Evolutionary conservation across 1,139 yeast species (phyloP).

Genomic region (Candida sanyaensis): DNA sequence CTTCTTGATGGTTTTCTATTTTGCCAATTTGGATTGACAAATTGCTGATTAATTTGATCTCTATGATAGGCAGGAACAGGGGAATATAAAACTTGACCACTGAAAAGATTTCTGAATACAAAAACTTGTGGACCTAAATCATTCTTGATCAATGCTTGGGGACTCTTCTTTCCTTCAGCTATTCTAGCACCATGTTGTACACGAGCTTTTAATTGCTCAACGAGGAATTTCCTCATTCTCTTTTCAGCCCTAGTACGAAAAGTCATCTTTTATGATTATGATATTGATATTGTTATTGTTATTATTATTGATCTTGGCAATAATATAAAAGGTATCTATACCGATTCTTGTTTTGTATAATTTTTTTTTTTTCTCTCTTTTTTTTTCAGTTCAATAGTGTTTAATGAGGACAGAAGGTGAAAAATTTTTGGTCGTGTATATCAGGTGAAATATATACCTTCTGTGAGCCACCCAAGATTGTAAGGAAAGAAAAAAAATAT

Average conservation of each 20-base stretch:
- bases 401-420: neutral
- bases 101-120: slow-evolving; percentile 79
- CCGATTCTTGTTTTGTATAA: neutral
- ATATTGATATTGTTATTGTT: too few relatives aligned
- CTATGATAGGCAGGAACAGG: slow-evolving; percentile 76
- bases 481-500: too few relatives aligned
- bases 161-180: slow-evolving; percentile 40
- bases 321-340: too few relatives aligned
- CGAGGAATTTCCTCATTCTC: slow-evolving; percentile 52
- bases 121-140: slow-evolving; percentile 78
- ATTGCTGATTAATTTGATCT: slow-evolving; percentile 72
- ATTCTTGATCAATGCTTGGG: slow-evolving; percentile 29
- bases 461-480: neutral
- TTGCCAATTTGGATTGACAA: slow-evolving; percentile 84
- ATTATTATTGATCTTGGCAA: too few relatives aligned
- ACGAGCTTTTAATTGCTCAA: slow-evolving; percentile 49
- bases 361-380: neutral
- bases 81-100: slow-evolving; percentile 88
- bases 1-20: slow-evolving; percentile 79
- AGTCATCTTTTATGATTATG: slow-evolving; percentile 29
- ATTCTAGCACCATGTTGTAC: slow-evolving; percentile 47
- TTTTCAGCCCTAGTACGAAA: slow-evolving; percentile 50
- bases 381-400: neutral
- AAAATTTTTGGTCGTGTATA: slow-evolving; percentile 1
- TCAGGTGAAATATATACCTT: neutral